These are phyloP conservation scores for Tricholoma bakamatsutake DNA, from an alignment of 768 basidiomycete genomes.

Conservation along the genomic window DNA sequence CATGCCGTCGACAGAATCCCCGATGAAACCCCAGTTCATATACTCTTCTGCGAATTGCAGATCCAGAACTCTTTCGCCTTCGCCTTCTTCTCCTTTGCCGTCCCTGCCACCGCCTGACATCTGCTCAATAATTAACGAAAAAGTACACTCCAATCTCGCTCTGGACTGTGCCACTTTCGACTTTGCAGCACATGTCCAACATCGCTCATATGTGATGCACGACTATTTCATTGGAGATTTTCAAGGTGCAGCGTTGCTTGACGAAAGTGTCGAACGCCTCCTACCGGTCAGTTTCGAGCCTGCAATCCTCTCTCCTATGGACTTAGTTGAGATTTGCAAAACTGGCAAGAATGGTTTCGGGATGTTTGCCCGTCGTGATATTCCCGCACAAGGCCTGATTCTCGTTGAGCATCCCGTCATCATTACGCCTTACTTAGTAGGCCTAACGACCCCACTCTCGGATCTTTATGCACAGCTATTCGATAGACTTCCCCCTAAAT, in stretches of 20 bases:
- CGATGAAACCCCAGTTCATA: not conserved
- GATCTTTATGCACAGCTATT: conserved; percentile 28
- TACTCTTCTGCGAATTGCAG: conserved; percentile 9
- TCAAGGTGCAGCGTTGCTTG: conserved; percentile 24
- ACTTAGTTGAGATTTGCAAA: conserved; percentile 17
- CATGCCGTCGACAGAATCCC: conserved; percentile 7
- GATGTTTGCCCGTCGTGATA: conserved; percentile 29
- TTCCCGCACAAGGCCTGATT: conserved; percentile 29
- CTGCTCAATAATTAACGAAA: conserved; percentile 15
- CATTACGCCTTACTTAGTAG: conserved; percentile 30
- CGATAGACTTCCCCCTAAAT: conserved; percentile 19
- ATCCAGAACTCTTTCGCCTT: not conserved
- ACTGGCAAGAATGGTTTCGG: conserved; percentile 29
- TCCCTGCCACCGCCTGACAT: conserved; percentile 13
- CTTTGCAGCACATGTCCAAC: conserved; percentile 20
- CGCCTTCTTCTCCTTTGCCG: not conserved
- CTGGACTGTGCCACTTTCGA: conserved; percentile 21
- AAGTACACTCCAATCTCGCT: conserved; percentile 16
- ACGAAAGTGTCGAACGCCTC: conserved; percentile 22
- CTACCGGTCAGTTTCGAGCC: conserved; percentile 16
- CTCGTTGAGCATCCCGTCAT: conserved; percentile 35
- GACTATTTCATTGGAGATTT: conserved; percentile 15
- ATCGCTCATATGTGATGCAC: conserved; percentile 20
- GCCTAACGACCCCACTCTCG: conserved; percentile 20
- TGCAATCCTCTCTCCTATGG: not conserved